Evolutionary conservation across 2,329 filamentous ascomycete species (phyloP).

Genomic region (Acrocalymma vagum): DNA sequence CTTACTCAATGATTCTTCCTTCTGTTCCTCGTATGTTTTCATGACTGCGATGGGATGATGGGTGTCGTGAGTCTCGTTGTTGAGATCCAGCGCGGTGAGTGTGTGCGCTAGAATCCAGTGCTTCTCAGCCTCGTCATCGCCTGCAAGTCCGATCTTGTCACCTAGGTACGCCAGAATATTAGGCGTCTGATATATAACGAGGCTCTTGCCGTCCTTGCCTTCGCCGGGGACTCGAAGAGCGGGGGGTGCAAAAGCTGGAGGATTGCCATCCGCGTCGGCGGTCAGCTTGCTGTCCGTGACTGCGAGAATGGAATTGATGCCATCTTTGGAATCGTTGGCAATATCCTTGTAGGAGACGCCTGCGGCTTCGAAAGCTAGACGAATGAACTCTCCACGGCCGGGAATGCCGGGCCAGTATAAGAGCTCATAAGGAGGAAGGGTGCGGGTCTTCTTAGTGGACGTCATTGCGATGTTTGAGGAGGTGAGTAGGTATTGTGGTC

Average conservation of each 20-base stretch:
- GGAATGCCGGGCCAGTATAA: slow-evolving; percentile 78
- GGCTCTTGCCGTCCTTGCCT: slow-evolving; percentile 59
- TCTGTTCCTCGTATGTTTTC: slow-evolving; percentile 79
- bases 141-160: slow-evolving; percentile 65
- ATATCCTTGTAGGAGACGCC: slow-evolving; percentile 71
- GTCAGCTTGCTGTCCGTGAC: slow-evolving; percentile 55
- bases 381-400: slow-evolving; percentile 78
- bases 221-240: slow-evolving; percentile 64
- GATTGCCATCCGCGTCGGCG: slow-evolving; percentile 64
- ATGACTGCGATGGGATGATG: slow-evolving; percentile 73
- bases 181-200: slow-evolving; percentile 73
- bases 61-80: slow-evolving; percentile 76
- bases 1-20: slow-evolving; percentile 67
- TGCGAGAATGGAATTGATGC: slow-evolving; percentile 59
- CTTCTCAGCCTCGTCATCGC: slow-evolving; percentile 57
- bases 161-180: slow-evolving; percentile 78
- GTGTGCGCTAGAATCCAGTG: slow-evolving; percentile 70
- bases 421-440: slow-evolving; percentile 64
- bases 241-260: slow-evolving; percentile 73
- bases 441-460: slow-evolving; percentile 33
- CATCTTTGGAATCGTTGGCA: slow-evolving; percentile 60
- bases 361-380: slow-evolving; percentile 75
- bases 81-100: slow-evolving; percentile 76
- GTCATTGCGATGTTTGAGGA: slow-evolving; percentile 24
- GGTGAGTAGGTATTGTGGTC: neutral